phyloP scores from a whole-genome alignment of 1,284 basidiomycete species.

The Vanrija pseudolonga region DNA sequence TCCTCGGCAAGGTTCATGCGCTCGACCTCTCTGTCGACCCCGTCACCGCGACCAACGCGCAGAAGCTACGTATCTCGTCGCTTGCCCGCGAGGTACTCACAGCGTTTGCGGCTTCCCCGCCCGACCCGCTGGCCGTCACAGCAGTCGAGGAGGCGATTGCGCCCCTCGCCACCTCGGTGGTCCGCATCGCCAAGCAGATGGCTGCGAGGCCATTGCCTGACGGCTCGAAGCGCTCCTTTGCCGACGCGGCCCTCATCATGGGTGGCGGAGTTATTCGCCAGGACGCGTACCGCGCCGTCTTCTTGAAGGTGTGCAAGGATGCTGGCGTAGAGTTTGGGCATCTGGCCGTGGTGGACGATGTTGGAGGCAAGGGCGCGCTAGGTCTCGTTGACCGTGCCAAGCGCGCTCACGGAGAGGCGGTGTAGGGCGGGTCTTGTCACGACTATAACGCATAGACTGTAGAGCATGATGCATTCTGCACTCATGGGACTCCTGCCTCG shows the following conservation, averaged over 20 bases:
- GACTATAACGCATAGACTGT: neutral
- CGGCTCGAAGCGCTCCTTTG: constrained; percentile 1
- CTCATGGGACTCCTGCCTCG: too few species aligned
- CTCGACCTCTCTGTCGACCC: constrained; percentile 24
- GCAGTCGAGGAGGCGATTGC: constrained; percentile 17
- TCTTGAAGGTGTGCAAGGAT: constrained; percentile 16
- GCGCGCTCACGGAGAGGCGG: neutral
- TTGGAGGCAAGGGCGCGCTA: constrained; percentile 26
- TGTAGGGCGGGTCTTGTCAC: too few species aligned
- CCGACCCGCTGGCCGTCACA: constrained; percentile 25
- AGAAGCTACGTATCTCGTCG: constrained; percentile 30
- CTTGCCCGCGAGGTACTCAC: constrained; percentile 23
- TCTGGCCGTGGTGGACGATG: constrained; percentile 24
- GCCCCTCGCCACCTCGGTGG: constrained; percentile 20
- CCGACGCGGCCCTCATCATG: constrained; percentile 21
- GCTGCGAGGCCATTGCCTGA: neutral
- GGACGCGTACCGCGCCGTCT: constrained; percentile 20
- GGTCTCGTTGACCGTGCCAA: constrained; percentile 21
- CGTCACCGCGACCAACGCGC: constrained; percentile 27
- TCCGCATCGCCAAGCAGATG: constrained; percentile 23
- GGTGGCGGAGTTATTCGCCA: constrained; percentile 35
- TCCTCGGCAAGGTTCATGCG: constrained; percentile 33
- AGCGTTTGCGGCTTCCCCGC: constrained; percentile 10
- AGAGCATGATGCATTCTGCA: too few species aligned
- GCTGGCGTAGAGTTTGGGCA: constrained; percentile 23